Base-by-base conservation (phyloP, 2,329 filamentous ascomycete species). In the Gaeumannomyces tritici region DNA sequence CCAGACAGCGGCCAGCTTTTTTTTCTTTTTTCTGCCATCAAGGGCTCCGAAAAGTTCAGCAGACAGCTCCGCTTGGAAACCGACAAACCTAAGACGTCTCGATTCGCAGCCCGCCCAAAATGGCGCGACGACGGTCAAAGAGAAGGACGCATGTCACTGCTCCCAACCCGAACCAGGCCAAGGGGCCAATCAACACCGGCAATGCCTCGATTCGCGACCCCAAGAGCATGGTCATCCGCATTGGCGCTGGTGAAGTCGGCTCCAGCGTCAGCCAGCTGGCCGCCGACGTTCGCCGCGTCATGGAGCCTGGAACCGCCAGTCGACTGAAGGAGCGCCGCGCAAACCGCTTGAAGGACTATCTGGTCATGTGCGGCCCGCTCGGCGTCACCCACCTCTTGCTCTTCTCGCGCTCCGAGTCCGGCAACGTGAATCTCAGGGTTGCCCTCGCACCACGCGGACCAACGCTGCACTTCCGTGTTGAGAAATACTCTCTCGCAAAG, bases 171-270 rank as follows among this genome's bases (percentile, higher is more conserved):
- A 69, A 64, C 61, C 83, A 84, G 69, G 75, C 79, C 65, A 77
- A 82, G 69, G 70, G 79, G 69, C 69, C 77, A 66, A 66, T 80
- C 70, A 82, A 83, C 66, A 78, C 81, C 56, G 82, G 84, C 63
- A 85, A 87, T 74, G 83, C 85, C 63, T 83, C 86, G 28, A 81
- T 83, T 61, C 85, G 87, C 66, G 83, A 87, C 61, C 95, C 95
- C 42, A 97, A 97, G 82, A 96, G 89, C 73, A 97, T 99, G 93
- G 93, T 99, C 63, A 96, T 99, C 75, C 90, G 95, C 68, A 93
- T 97, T 70, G 95, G 95, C 69, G 93, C 93, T 69, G 90, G 92
- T 70, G 91, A 97, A 73, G 91, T 99, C 61, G 95, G 95, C 63
- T 86, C 91, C 64, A 96, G 90, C 73, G 84, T 99, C 69, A 93